Conservation (phyloP, 495 filamentous ascomycete genomes). For the Tuber umbilicatum region DNA sequence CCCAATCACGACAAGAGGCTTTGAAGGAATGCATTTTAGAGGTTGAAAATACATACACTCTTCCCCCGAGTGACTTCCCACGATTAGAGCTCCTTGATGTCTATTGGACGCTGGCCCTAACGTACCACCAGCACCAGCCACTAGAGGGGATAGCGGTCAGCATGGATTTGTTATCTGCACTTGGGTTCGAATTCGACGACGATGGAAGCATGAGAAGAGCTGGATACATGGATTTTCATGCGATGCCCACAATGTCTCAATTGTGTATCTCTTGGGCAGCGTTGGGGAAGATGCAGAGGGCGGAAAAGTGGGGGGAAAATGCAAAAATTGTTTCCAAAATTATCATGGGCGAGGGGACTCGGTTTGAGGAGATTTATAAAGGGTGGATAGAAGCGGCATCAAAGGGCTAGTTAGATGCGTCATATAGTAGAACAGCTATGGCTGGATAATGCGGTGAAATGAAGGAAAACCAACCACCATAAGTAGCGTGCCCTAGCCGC, state of each 20-base stretch:
- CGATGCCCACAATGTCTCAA: slow-evolving; percentile 1
- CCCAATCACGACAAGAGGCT: not conserved
- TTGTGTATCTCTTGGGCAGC: not conserved
- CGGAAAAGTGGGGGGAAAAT: not conserved
- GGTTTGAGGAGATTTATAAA: not conserved
- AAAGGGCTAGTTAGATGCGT: not conserved
- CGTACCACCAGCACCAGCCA: not conserved
- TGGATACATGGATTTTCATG: not conserved
- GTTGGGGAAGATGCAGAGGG: not conserved
- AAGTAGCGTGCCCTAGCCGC: not conserved
- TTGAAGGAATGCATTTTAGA: not conserved
- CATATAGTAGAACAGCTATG: not conserved
- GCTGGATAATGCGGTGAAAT: not conserved
- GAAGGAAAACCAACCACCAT: not conserved
- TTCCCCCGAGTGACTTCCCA: not conserved
- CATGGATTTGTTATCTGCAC: not conserved
- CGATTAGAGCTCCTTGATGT: not conserved
- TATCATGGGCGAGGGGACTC: not conserved
- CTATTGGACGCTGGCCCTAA: not conserved
- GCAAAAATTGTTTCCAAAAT: not conserved
- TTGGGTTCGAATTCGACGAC: not conserved
- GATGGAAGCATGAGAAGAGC: not conserved
- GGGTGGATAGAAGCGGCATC: not conserved
- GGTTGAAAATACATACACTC: not conserved
- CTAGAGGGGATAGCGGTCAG: not conserved